phyloP scores from a whole-genome alignment of 1,139 yeast genomes.

The Taphrina flavorubra region DNA sequence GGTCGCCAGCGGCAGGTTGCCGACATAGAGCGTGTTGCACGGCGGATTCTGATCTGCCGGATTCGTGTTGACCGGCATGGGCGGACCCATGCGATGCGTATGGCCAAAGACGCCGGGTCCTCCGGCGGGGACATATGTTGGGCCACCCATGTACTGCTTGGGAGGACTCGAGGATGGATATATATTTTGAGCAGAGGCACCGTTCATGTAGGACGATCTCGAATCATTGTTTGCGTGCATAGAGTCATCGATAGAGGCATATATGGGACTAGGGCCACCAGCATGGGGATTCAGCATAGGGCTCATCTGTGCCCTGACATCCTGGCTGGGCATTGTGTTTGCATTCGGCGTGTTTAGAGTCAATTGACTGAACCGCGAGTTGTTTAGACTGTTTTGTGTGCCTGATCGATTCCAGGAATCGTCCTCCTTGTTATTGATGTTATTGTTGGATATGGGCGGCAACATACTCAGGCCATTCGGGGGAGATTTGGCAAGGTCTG shows the following conservation, averaged over 20 bases:
- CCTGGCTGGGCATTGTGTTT: slow-evolving; percentile 10
- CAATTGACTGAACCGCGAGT: slow-evolving; percentile 14
- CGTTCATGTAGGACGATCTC: slow-evolving; percentile 1
- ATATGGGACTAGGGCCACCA: slow-evolving; percentile 3
- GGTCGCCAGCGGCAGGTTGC: slow-evolving; percentile 96
- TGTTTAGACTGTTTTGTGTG: slow-evolving; percentile 9
- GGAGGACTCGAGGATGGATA: slow-evolving; percentile 23
- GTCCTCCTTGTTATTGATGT: slow-evolving; percentile 20
- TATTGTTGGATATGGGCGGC: slow-evolving; percentile 17
- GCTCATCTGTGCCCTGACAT: slow-evolving; percentile 17
- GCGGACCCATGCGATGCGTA: slow-evolving; percentile 37
- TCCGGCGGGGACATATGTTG: not conserved
- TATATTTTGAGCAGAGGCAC: not conserved
- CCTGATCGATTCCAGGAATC: slow-evolving; percentile 32
- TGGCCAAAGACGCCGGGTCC: slow-evolving; percentile 29
- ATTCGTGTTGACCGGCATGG: slow-evolving; percentile 56
- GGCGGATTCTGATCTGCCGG: slow-evolving; percentile 99
- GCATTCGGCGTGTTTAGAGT: not conserved
- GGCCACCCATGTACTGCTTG: slow-evolving; percentile 21
- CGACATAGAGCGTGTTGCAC: slow-evolving; percentile 94
- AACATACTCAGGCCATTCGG: slow-evolving; percentile 38
- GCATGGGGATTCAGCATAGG: slow-evolving; percentile 7
- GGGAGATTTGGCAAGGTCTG: slow-evolving; percentile 29
- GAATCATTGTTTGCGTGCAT: slow-evolving; percentile 5
- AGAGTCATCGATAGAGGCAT: slow-evolving; percentile 31